Percentiles rank a stretch among this genome's conserved stretches.
Conservation (phyloP, 345 rosid species). For the Toxicodendron radicans region DNA sequence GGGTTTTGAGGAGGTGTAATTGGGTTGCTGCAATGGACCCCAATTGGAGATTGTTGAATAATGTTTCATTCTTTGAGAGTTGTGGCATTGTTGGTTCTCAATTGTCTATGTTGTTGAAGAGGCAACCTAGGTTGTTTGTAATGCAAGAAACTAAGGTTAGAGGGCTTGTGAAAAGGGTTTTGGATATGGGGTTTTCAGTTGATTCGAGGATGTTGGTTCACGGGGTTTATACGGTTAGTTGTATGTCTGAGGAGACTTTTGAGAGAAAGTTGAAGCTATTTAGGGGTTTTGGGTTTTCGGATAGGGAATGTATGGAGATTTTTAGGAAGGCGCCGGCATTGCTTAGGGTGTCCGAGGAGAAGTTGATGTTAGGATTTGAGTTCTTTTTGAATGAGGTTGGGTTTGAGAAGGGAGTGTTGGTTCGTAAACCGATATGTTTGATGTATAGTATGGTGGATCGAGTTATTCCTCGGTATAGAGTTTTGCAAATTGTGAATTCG, state of each 20-base stretch:
- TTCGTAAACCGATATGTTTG: conserved; percentile 24
- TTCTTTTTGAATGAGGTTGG: conserved; percentile 28
- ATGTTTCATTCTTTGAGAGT: conserved; percentile 28
- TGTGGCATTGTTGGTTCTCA: conserved; percentile 40
- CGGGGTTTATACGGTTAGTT: conserved; percentile 31
- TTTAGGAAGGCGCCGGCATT: conserved; percentile 33
- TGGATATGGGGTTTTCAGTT: conserved; percentile 35
- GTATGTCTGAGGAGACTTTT: conserved; percentile 29
- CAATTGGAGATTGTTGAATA: conserved; percentile 19
- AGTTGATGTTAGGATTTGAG: conserved; percentile 31
- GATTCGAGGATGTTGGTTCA: conserved; percentile 45
- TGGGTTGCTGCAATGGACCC: conserved; percentile 24
- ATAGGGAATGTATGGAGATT: conserved; percentile 28
- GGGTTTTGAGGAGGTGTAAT: conserved; percentile 24
- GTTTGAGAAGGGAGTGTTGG: conserved; percentile 26
- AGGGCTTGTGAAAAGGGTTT: conserved; percentile 20
- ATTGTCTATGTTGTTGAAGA: conserved; percentile 25
- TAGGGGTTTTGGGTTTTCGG: conserved; percentile 32
- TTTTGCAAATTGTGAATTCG: conserved; percentile 34
- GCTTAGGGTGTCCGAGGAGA: conserved; percentile 30
- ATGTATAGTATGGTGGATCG: conserved; percentile 35
- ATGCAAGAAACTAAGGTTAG: conserved; percentile 19
- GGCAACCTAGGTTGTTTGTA: conserved; percentile 36
- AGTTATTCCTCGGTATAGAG: conserved; percentile 38
- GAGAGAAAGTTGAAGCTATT: conserved; percentile 31